Evolutionary conservation across 1,139 yeast genomes (phyloP), one percentile per base, ranked within the genome.

Genomic region (Debaryomyces fabryi): DNA sequence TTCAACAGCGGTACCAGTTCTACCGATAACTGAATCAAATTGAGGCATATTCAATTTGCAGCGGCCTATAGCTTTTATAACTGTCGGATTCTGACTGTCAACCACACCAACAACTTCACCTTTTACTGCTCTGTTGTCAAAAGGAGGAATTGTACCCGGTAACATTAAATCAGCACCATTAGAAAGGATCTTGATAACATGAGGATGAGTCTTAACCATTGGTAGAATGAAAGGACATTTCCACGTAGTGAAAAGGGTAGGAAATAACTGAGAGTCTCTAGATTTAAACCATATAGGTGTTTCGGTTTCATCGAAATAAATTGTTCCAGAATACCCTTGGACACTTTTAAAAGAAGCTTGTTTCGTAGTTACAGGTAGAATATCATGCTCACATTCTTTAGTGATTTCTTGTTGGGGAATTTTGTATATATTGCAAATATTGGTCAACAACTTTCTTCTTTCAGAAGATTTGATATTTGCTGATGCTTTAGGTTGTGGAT

Each of bases 121-220:
- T 45, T 67, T 68, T 2, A 57, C 59, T 4, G 81, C 61, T 37
- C 74, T 50, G 0, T 56, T 44, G 42, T 86, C 90, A 58, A 87
- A 85, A 0, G 96, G 96, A 0, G 90, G 88, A 6, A 88, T 73
- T 2, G 93, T 83, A 0, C 99, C 99, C 0, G 96, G 95, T 32
- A 88, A 74, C 97, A 93, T 92, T 58, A 93, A 73, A 63, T 92
- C 86, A 0, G 98, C 97, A 7, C 97, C 97, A 51, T 81, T 82
- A 33, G 76, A 71, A 25, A 91, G 67, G 48, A 80, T 80, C 44
- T 71, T 64, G 16, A 92, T 75, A 2, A 93, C 97, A 57, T 78
- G 82, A 10, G 82, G 81, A 62, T 89, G 93, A 0, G 97, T 92
- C 48, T 71, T 66, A 3, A 92, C 79, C 2, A 76, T 62, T 0